phyloP scores from a whole-genome alignment of 495 filamentous ascomycete genomes.

The Penicillium bovifimosum region DNA sequence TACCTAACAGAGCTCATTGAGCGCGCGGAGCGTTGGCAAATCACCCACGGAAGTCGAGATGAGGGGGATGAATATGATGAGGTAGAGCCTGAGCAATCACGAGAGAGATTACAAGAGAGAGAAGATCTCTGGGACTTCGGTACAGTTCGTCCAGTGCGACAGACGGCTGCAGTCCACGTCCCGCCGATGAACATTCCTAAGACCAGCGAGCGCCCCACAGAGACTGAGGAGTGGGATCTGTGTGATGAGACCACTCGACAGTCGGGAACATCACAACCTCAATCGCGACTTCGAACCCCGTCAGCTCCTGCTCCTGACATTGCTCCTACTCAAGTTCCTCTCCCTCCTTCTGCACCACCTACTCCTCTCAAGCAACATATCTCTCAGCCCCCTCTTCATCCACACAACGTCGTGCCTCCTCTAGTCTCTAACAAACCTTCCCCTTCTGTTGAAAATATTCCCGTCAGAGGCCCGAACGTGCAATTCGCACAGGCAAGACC shows the following conservation, averaged over 20 bases:
- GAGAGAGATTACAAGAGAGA: constrained; percentile 25
- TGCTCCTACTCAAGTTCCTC: constrained; percentile 15
- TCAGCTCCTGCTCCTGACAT: background rate
- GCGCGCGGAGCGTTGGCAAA: constrained; percentile 79
- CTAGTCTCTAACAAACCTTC: background rate
- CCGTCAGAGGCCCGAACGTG: constrained; percentile 3
- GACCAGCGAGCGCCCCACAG: constrained; percentile 57
- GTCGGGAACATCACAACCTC: constrained; percentile 5
- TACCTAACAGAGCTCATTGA: constrained; percentile 92
- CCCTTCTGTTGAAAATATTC: background rate
- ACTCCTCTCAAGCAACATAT: constrained; percentile 1
- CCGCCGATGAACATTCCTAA: constrained; percentile 69
- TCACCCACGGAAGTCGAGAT: constrained; percentile 46
- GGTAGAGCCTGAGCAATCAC: constrained; percentile 41
- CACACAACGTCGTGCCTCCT: constrained; percentile 3
- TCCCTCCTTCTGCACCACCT: constrained; percentile 12
- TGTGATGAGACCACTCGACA: constrained; percentile 35
- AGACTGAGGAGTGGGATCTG: constrained; percentile 39
- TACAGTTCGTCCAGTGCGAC: constrained; percentile 68
- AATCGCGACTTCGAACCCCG: background rate
- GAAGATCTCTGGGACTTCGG: constrained; percentile 92
- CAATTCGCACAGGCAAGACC: constrained; percentile 8
- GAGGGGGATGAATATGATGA: constrained; percentile 55
- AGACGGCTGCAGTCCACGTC: constrained; percentile 43
- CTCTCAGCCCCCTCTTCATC: background rate